Evolutionary conservation across 306 rosid genomes (phyloP), one percentile per base, ranked within the genome.

Genomic region (Mimosa pudica): DNA sequence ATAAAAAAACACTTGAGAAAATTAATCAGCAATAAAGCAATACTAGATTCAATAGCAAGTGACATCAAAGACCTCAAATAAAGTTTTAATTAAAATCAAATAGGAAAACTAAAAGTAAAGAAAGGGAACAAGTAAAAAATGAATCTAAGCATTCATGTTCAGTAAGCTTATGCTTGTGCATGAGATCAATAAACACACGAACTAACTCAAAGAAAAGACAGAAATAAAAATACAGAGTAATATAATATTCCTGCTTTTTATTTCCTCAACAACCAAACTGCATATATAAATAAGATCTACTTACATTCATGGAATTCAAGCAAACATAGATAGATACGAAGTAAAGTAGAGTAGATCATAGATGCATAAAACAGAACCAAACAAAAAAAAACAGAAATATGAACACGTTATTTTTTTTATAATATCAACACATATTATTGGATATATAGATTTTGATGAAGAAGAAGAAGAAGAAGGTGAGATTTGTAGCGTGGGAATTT

Each of bases 11-110:
- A 16, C 4, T 38, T 38, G 1, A 8, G 30, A 38, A 67, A 38
- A 16, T 16, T 38, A 67, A 67, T 41, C 0, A 41, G 32, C 33
- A 38, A n/a, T 24, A 24, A 24, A 24, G 30, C 8, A 2, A 72
- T 45, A 80, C 17, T 71, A 24, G 18, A 77, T 58, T 74, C 79
- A n/a, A 73, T 65, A 8, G 65, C 17, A 52, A 73, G 66, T 33
- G 38, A 55, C 38, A 54, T 41, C 66, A 10, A n/a, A 18, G 9
- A 17, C 51, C 13, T 57, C 68, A 57, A 16, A 16, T 10, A 10
- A 10, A 18, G 20, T 38, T 74, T 72, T 32, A 38, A 24, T 24
- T 24, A 75, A 49, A 71, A 33, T 1, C 8, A 13, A 30, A 24
- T 24, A 24, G 30, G 30, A 24, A 24, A 24, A 24, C 30, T 24